Conservation (phyloP, 2,329 filamentous ascomycete species). For the Epichloe sibirici region DNA sequence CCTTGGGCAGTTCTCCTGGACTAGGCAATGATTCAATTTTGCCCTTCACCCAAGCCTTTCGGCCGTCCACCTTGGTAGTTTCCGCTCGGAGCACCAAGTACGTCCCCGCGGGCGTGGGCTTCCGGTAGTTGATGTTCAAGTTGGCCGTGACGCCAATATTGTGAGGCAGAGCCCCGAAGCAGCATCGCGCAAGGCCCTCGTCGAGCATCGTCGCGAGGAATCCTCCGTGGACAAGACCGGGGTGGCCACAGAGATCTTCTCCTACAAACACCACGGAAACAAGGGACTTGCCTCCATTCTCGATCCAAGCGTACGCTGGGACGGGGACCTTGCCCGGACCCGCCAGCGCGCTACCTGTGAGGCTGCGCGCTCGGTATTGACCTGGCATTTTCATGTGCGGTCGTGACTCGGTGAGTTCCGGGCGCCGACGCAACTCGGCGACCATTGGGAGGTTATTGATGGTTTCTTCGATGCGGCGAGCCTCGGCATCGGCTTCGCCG, state of each 20-base stretch:
- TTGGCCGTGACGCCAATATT: slow-evolving; percentile 79
- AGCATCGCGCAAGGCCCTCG: slow-evolving; percentile 78
- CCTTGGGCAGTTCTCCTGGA: slow-evolving; percentile 46
- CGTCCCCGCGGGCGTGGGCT: slow-evolving; percentile 61
- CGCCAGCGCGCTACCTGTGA: slow-evolving; percentile 70
- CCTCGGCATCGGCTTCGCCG: slow-evolving; percentile 33
- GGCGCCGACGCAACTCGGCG: slow-evolving; percentile 51
- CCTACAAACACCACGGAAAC: slow-evolving; percentile 70
- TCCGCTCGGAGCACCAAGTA: slow-evolving; percentile 69
- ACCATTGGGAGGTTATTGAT: slow-evolving; percentile 70
- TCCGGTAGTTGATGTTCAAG: slow-evolving; percentile 70
- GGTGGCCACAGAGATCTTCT: slow-evolving; percentile 72
- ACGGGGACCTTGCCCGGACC: slow-evolving; percentile 67
- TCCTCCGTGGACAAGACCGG: slow-evolving; percentile 82
- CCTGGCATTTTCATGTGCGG: slow-evolving; percentile 80
- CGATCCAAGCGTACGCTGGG: slow-evolving; percentile 67
- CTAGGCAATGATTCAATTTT: slow-evolving; percentile 65
- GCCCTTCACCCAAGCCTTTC: slow-evolving; percentile 90
- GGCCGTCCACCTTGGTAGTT: slow-evolving; percentile 76
- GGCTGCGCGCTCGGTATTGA: slow-evolving; percentile 55
- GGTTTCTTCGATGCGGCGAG: slow-evolving; percentile 52
- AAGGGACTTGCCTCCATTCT: slow-evolving; percentile 55
- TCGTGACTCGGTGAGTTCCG: slow-evolving; percentile 60
- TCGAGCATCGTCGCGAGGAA: slow-evolving; percentile 86
- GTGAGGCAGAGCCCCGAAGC: slow-evolving; percentile 77